A percentile compares a stretch with the other conserved stretches of the same genome.
phyloP scores from a whole-genome alignment of 441 rosid genomes.

The Brassica balearica region DNA sequence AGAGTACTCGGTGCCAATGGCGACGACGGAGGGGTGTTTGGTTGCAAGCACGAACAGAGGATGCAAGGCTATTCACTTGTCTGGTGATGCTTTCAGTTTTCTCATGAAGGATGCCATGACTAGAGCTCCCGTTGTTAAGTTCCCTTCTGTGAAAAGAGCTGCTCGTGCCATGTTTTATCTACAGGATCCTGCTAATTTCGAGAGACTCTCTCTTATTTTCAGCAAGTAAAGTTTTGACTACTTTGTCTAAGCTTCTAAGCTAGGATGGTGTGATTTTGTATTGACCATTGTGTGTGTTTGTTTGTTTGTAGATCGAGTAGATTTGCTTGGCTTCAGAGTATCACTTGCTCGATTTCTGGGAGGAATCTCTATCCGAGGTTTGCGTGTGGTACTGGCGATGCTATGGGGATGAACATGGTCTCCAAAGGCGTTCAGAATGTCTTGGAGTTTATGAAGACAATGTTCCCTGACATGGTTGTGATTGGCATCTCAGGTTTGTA shows the following conservation, averaged over 20 bases:
- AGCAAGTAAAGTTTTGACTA: constrained; percentile 40
- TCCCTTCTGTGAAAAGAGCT: constrained; percentile 55
- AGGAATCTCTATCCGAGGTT: constrained; percentile 60
- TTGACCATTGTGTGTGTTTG: not conserved
- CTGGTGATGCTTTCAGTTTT: constrained; percentile 58
- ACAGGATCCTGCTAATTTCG: constrained; percentile 52
- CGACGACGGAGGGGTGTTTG: constrained; percentile 67
- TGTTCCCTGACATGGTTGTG: constrained; percentile 63
- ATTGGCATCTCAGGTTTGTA: constrained; percentile 58
- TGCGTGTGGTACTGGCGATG: constrained; percentile 64
- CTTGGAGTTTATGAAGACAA: constrained; percentile 49
- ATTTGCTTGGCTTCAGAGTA: constrained; percentile 55
- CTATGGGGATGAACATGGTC: constrained; percentile 78
- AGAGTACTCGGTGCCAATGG: constrained; percentile 64
- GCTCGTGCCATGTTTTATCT: constrained; percentile 57
- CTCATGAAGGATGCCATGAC: constrained; percentile 57
- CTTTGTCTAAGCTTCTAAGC: not conserved
- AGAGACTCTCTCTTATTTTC: constrained; percentile 48
- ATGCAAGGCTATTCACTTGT: constrained; percentile 58
- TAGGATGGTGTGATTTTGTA: not conserved
- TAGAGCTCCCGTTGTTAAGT: constrained; percentile 62
- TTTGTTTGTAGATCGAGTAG: constrained; percentile 49
- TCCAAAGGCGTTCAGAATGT: constrained; percentile 70
- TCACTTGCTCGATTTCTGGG: constrained; percentile 58
- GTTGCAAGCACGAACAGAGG: constrained; percentile 70